phyloP scores from a whole-genome alignment of 768 basidiomycete species.

The Crassisporium funariophilum region DNA sequence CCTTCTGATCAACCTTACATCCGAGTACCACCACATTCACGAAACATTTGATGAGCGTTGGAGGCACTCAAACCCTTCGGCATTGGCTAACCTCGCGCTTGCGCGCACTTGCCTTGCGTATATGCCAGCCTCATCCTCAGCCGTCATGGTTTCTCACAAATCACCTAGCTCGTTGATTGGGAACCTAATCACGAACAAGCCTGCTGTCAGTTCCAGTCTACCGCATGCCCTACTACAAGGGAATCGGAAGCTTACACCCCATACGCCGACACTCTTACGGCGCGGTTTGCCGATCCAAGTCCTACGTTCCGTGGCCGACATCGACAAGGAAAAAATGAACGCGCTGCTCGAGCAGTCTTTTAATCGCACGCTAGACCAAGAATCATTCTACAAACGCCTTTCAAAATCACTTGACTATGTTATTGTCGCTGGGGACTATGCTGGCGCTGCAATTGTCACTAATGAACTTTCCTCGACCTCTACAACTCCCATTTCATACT shows the following conservation, averaged over 20 bases:
- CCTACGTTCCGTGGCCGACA: constrained; percentile 63
- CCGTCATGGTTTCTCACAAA: constrained; percentile 96
- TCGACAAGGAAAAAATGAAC: constrained; percentile 78
- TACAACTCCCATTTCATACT: constrained; percentile 70
- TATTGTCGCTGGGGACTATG: constrained; percentile 93
- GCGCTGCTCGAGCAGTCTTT: constrained; percentile 89
- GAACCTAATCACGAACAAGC: constrained; percentile 98
- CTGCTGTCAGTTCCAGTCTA: constrained; percentile 91
- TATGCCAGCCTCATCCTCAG: constrained; percentile 94
- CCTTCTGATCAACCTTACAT: constrained; percentile 90
- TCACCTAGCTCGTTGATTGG: constrained; percentile 94
- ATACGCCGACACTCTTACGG: constrained; percentile 92
- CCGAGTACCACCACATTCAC: constrained; percentile 83
- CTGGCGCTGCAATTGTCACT: constrained; percentile 93
- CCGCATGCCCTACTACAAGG: constrained; percentile 92
- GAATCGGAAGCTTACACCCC: constrained; percentile 79
- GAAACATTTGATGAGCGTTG: constrained; percentile 82
- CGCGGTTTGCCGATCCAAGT: constrained; percentile 88
- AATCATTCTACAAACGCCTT: constrained; percentile 79
- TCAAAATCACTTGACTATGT: constrained; percentile 83
- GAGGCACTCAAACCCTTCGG: constrained; percentile 77
- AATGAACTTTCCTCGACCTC: constrained; percentile 46
- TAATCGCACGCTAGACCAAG: constrained; percentile 65
- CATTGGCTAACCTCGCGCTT: constrained; percentile 82
- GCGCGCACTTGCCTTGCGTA: constrained; percentile 85